These are phyloP conservation scores for Coemansia reversa DNA, from an alignment of 192 early-diverging fungal species.

Conservation along the genomic window DNA sequence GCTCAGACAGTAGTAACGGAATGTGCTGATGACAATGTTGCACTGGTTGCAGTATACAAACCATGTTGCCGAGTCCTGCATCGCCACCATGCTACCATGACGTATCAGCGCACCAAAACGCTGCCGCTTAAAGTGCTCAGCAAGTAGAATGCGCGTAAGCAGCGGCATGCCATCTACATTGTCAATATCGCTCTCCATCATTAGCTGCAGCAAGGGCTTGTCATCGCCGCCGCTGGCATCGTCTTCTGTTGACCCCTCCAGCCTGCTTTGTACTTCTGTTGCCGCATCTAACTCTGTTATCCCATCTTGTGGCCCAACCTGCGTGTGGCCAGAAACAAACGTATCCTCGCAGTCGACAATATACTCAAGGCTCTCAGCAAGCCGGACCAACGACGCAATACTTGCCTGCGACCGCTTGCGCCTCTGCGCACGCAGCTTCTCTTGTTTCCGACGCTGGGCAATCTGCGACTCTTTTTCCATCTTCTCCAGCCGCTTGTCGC, in stretches of 20 bases:
- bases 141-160: constrained; percentile 23
- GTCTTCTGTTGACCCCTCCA: neutral
- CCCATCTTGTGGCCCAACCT: neutral
- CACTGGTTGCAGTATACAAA: constrained; percentile 79
- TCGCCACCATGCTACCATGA: neutral
- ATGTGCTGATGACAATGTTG: constrained; percentile 73
- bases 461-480: constrained; percentile 27
- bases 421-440: constrained; percentile 25
- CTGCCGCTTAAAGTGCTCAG: constrained; percentile 14
- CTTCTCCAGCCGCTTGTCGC: constrained; percentile 39
- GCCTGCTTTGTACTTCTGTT: neutral
- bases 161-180: constrained; percentile 34
- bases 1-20: constrained; percentile 79
- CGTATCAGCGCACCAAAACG: constrained; percentile 10
- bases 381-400: constrained; percentile 30
- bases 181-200: constrained; percentile 23
- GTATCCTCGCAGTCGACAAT: constrained; percentile 24
- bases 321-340: neutral
- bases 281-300: neutral
- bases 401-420: constrained; percentile 21
- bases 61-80: constrained; percentile 56
- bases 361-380: constrained; percentile 52
- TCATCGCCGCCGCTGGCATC: constrained; percentile 15
- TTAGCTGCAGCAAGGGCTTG: constrained; percentile 35
- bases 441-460: constrained; percentile 28